Conservation (phyloP, 148 eudicot genomes). For the Rhododendron kiyosumense region DNA sequence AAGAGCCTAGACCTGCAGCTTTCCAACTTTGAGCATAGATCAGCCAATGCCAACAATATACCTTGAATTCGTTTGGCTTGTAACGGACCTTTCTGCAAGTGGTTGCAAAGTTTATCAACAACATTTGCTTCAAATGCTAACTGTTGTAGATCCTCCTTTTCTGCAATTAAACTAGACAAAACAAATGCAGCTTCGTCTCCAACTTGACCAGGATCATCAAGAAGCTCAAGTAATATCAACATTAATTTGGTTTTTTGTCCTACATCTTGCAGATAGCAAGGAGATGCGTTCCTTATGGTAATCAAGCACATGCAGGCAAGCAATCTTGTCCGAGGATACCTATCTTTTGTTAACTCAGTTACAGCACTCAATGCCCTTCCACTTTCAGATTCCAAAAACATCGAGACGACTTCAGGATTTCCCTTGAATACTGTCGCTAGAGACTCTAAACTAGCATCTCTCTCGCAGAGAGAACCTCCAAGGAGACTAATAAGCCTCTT, state of each 20-base stretch:
- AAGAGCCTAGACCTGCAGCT: conserved; percentile 69
- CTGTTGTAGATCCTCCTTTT: conserved; percentile 70
- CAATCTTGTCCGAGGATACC: conserved; percentile 71
- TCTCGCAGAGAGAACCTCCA: conserved; percentile 68
- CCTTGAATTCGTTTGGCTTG: conserved; percentile 72
- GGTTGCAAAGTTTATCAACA: conserved; percentile 55
- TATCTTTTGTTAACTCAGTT: conserved; percentile 67
- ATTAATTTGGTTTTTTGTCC: conserved; percentile 60
- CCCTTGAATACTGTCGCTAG: conserved; percentile 59
- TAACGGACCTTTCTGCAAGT: conserved; percentile 39
- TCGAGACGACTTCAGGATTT: conserved; percentile 52
- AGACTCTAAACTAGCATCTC: conserved; percentile 92
- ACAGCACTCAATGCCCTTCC: conserved; percentile 56
- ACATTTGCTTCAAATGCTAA: conserved; percentile 74
- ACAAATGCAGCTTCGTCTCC: conserved; percentile 96
- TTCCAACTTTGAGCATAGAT: conserved; percentile 81
- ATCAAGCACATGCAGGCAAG: conserved; percentile 81
- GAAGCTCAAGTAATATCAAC: conserved; percentile 68
- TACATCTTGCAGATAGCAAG: conserved; percentile 51
- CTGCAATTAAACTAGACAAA: conserved; percentile 57
- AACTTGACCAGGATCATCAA: conserved; percentile 91
- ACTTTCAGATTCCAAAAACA: conserved; percentile 56
- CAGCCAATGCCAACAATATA: conserved; percentile 69
- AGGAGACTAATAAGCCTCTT: conserved; percentile 69
- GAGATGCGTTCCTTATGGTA: conserved; percentile 57